Base-by-base conservation (phyloP, 2,329 filamentous ascomycete genomes). In the Aspergillus intermedius region DNA sequence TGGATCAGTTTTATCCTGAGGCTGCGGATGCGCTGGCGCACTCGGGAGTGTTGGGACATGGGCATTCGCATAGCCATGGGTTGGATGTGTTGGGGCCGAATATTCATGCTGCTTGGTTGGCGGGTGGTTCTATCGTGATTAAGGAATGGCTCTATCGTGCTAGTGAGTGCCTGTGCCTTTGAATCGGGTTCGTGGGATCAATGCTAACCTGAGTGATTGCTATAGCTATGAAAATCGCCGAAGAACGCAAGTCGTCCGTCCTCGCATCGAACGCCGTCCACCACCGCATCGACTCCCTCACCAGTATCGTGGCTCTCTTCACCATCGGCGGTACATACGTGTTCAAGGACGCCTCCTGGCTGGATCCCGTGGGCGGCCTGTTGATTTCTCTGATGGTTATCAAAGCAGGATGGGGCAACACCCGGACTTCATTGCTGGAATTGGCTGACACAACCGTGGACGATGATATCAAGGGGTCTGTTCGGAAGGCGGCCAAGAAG, bases 131-230 rank as follows among this genome's bases (percentile, higher is more conserved):
- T 2, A 93, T 98, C 49, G 70, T 89, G 22, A 76, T 97, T 61
- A 98, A 98, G 72, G 93, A 98, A 71, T 98, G 91, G 88, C 76
- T 98, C 22, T 98, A 97, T 66, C 85, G 87, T 75, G 89, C 91
- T 55, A 98, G 91, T 93, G 82, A 77, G 87, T 81, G 7, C 19
- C 21, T 22, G 21, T 22, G 21, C 21, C 21, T 4, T 17, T 45
- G 25, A 13, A 34, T 22, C 6, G 17, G 17, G n/a, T 9, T 21
- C 22, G n/a, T 10, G 22, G 8, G 28, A 7, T 15, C n/a, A 19
- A 37, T 9, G 21, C 45, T 50, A 17, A 46, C 44, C 22, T 4
- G 4, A 12, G 10, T 30, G 10, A 12, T 10, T 30, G 4, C 25
- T 43, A 43, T 48, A 94, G 88, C 89, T 45, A 94, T 97, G 85